Conservation (phyloP, 768 basidiomycete species). For the Strobilomyces echinocephalus region DNA sequence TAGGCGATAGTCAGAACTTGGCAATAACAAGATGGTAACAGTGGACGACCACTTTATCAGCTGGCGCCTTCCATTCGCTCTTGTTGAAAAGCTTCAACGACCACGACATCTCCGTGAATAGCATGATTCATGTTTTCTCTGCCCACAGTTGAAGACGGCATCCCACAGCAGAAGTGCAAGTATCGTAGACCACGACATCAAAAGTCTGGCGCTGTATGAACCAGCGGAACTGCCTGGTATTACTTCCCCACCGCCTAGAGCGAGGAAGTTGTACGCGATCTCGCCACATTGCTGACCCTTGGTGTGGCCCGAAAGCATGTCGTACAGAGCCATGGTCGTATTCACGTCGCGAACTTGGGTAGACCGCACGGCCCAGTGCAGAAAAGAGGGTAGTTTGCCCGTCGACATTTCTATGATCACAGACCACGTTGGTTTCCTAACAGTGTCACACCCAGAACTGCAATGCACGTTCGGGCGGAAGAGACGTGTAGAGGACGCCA, state of each 20-base stretch:
- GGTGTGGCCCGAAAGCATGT: conserved; percentile 82
- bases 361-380: conserved; percentile 89
- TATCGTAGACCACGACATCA: conserved; percentile 74
- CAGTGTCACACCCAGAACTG: conserved; percentile 78
- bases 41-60: conserved; percentile 64
- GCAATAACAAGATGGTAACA: neutral
- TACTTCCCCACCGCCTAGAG: conserved; percentile 66
- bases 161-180: conserved; percentile 51
- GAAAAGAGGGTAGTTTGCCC: conserved; percentile 65
- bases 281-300: conserved; percentile 84
- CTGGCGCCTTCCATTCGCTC: conserved; percentile 87
- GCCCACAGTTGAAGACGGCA: no score
- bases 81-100: conserved; percentile 83
- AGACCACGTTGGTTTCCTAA: conserved; percentile 37
- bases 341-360: conserved; percentile 68
- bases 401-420: conserved; percentile 51
- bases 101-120: conserved; percentile 90
- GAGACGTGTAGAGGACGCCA: conserved; percentile 69
- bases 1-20: neutral
- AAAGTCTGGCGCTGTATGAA: conserved; percentile 42
- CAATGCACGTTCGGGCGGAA: conserved; percentile 70
- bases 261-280: conserved; percentile 85
- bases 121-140: conserved; percentile 94
- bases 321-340: conserved; percentile 77
- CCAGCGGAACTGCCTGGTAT: conserved; percentile 47